phyloP scores from a whole-genome alignment of 345 rosid genomes.

The Jatropha curcas region DNA sequence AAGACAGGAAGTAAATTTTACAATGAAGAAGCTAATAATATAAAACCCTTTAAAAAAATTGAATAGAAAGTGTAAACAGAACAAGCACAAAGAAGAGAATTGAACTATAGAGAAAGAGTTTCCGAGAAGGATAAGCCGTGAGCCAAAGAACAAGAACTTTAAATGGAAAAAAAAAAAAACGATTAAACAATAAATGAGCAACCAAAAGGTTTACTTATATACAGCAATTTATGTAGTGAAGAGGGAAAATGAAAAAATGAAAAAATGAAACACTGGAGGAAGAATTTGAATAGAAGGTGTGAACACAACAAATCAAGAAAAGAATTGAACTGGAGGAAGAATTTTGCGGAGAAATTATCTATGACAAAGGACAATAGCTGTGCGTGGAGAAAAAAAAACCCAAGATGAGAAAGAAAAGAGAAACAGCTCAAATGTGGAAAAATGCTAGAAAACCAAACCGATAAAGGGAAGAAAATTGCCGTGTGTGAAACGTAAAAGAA shows the following conservation, averaged over 20 bases:
- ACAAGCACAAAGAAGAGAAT: too few relatives aligned
- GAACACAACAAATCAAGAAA: not conserved
- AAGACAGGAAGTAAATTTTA: not conserved
- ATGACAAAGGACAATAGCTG: not conserved
- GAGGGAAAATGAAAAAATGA: too few relatives aligned
- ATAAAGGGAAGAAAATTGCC: not conserved
- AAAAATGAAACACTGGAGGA: constrained; percentile 11
- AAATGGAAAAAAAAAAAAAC: too few relatives aligned
- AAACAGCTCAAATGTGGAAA: not conserved
- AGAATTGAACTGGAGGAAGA: not conserved
- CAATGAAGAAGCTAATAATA: not conserved
- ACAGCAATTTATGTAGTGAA: not conserved
- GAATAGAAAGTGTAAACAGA: too few relatives aligned
- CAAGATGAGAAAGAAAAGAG: not conserved
- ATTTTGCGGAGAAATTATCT: not conserved
- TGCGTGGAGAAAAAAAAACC: constrained; percentile 5
- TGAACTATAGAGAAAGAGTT: too few relatives aligned
- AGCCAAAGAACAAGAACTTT: too few relatives aligned
- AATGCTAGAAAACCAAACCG: not conserved
- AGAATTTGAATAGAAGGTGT: not conserved
- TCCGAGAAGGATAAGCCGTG: too few relatives aligned
- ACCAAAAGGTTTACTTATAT: too few relatives aligned
- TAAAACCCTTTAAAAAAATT: too few relatives aligned
- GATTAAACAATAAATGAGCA: too few relatives aligned
- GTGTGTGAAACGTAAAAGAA: constrained; percentile 13